Evolutionary conservation across 2,329 filamentous ascomycete species (phyloP), one percentile per base, ranked within the genome.

Genomic region (Botryotinia narcissicola): DNA sequence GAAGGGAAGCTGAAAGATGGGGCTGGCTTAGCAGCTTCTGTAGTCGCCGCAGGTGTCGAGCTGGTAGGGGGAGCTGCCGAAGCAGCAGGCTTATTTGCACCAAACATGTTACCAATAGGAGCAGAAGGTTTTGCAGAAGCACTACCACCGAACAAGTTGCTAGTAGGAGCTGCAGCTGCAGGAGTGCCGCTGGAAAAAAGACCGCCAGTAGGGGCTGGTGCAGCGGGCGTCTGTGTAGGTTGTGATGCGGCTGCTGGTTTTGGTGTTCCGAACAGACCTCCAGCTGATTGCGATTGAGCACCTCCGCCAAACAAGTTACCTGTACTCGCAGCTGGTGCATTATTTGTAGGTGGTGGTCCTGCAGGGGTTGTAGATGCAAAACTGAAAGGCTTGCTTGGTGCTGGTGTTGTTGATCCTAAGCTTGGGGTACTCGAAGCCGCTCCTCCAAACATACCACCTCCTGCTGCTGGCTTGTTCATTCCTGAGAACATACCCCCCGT

Each of bases 311-410:
- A 79, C n/a, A 78, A 51, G 20, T 74, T 72, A 32, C 71, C 75
- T 69, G 62, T 60, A 32, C 75, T 64, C 51, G 75, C 75, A 54
- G 72, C 69, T 42, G 73, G 73, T 46, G 44, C 51, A 68, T 73
- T 76, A 61, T 76, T 77, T 72, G 78, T 73, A 57, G 80, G 80
- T 57, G 80, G 80, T 60, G 78, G 79, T 29, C 80, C 80, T 61
- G 79, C 79, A 48, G 80, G 80, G n/a, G 80, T 81, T 42, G 60
- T 75, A 32, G 76, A 76, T 48, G 70, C 74, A 59, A 75, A 76
- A 44, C 16, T 57, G 48, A 74, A 75, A 25, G 75, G 63, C 51
- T 75, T 75, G 16, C 76, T 78, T 70, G 79, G 79, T n/a, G 72
- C 64, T 54, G 72, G 72, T n/a, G 72, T 73, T 48, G 64, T 70